Base-by-base conservation (phyloP, 1,284 basidiomycete genomes). In the Malassezia arunalokei region DNA sequence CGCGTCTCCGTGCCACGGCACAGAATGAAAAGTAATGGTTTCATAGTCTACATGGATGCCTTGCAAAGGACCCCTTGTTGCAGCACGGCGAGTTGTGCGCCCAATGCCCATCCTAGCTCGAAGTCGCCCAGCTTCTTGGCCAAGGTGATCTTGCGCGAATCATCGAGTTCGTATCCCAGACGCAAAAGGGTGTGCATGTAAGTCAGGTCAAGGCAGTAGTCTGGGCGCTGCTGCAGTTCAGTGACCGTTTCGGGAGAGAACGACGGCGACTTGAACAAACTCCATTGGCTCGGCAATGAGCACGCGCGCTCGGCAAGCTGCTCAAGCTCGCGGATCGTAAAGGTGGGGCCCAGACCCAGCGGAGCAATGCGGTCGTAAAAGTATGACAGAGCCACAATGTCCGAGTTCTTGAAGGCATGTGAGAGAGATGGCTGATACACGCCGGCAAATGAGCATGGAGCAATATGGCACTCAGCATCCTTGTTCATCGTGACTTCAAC, bases 361-460 rank as follows among this genome's bases (percentile, higher is more conserved):
- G 90, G 92, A 37, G 79, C 76, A 56, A 94, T 79, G 37, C 94
- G 86, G 77, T 96, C 92, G 77, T 89, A 94, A 76, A 98, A 96
- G 79, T 96, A 98, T 28, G 91, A 95, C 9, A 66, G 58, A 8
- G 65, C 63, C 29, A 68, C 57, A 46, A 70, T 66, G 31, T 75
- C 74, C n/a, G 74, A 68, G 2, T 64, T 62, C 8, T 60, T 64
- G 80, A 96, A 96, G 5, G 87, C 85, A 60, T 92, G 85, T 60
- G 87, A 79, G 28, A 96, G 79, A n/a, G 85, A 85, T 1, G 92
- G 94, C 74, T 96, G 92, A 77, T 98, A 96, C 28, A 95, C 88
- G 33, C 92, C 92, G 63, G 88, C 85, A 77, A 98, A 98, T 1
- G 91, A 89, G 75, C 92, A 98, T 86, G 87, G 64, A 83, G 78